Percentiles rank a stretch among this genome's conserved stretches.
Evolutionary conservation across 176 grass and related monocot genomes (phyloP).

Genomic region (Panicum miliaceum): DNA sequence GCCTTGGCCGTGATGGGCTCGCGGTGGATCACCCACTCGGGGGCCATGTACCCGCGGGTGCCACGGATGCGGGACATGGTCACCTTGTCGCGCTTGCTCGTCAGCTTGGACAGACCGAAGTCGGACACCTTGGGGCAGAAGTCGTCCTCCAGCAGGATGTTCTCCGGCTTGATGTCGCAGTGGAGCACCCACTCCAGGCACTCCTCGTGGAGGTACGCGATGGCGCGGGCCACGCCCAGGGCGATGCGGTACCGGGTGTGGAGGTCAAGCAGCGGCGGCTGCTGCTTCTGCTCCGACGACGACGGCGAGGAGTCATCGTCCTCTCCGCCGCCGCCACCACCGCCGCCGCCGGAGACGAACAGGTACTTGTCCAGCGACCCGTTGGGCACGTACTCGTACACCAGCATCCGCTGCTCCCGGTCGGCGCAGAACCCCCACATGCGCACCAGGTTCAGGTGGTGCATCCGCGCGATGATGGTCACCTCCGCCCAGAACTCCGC

Average conservation of each 20-base stretch:
- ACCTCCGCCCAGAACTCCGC: constrained; percentile 97
- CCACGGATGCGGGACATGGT: constrained; percentile 87
- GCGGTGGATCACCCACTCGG: constrained; percentile 90
- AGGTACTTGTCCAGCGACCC: constrained; percentile 95
- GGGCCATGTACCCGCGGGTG: constrained; percentile 88
- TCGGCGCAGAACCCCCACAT: constrained; percentile 99
- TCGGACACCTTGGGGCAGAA: constrained; percentile 94
- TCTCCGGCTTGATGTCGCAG: constrained; percentile 86
- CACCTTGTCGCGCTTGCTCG: constrained; percentile 91
- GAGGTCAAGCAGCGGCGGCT: constrained; percentile 51
- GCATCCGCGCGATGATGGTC: constrained; percentile 95
- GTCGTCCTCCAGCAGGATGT: constrained; percentile 79
- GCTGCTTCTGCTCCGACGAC: neutral
- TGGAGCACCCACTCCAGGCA: constrained; percentile 97
- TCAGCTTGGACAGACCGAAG: constrained; percentile 84
- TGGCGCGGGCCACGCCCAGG: constrained; percentile 76
- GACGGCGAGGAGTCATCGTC: neutral
- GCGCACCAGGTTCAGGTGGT: constrained; percentile 93
- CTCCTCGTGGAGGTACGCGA: constrained; percentile 94
- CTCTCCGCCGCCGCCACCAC: neutral
- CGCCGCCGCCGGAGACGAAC: neutral
- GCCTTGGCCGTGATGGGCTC: constrained; percentile 98
- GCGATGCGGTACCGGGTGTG: constrained; percentile 86
- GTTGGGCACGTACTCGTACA: constrained; percentile 94
- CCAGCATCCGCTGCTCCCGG: constrained; percentile 85